Base-by-base conservation (phyloP, 176 grass and related monocot genomes). In the Oryza longistaminata region DNA sequence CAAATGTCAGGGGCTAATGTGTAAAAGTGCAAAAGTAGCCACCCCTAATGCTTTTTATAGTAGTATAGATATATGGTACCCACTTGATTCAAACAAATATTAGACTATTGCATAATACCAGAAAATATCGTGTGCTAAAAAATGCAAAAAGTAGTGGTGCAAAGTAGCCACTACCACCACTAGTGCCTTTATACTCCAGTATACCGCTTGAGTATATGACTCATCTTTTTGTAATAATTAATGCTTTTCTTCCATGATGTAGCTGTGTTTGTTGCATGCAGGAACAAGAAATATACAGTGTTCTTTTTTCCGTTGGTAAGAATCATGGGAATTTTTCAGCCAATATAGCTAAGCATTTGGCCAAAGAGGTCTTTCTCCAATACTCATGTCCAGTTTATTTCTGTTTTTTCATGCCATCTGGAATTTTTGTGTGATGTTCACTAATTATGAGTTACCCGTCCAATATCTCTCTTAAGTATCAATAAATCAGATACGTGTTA, bases 301-400 rank as follows among this genome's bases (percentile, higher is more conserved):
- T 88, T 86, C 80, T 98, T 77, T 92, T 90, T 88, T 94, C 78
- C 81, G 61, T 98, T 16, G 91, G 96, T 83, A 92, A 94, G 81
- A 94, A 88, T 72, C 93, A 95, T 83, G 82, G 61, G 53, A 91
- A 45, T 14, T 96, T 92, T 88, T 92, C 91, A 68, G 78, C 82
- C 73, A 94, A 87, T 72, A 85, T 96, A 84, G 91, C 91, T 76
- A 94, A 92, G 81, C 81, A 94, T 86, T 86, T 96, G 73, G 85
- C 86, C 68, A 93, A 89, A 90, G 90, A 98, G 96, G 93, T 98
- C 78, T 85, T 76, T 80, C 35, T 70, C n/a, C 9, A n/a, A 65
- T 61, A 19, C 60, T 9, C 29, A 27, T 26, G 83, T 62, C 48
- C 68, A 31, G 8, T 67, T 49, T 78, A 74, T 83, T 78, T 79